phyloP scores from a whole-genome alignment of 768 basidiomycete species.

The Coprinellus micaceus region DNA sequence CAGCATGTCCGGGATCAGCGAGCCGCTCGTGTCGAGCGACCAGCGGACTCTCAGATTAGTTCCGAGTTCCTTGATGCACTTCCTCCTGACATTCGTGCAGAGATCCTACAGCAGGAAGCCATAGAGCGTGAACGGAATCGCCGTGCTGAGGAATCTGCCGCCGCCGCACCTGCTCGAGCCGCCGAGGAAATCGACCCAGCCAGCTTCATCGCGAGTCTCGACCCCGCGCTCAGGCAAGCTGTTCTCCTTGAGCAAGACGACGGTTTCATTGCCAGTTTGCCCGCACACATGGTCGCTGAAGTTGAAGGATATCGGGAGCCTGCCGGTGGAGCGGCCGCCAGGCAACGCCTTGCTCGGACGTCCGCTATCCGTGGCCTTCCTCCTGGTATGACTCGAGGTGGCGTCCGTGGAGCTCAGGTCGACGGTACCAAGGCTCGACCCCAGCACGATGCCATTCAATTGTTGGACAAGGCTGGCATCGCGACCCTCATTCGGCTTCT shows the following conservation, averaged over 20 bases:
- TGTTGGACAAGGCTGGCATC: constrained; percentile 87
- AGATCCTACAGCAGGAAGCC: constrained; percentile 94
- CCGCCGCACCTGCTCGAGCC: constrained; percentile 46
- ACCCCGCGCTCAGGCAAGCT: constrained; percentile 85
- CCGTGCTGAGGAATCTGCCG: constrained; percentile 34
- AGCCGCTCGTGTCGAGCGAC: constrained; percentile 69
- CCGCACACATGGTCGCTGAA: constrained; percentile 84
- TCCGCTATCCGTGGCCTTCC: constrained; percentile 13
- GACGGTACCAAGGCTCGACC: constrained; percentile 25
- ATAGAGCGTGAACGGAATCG: constrained; percentile 71
- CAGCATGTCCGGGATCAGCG: constrained; percentile 94
- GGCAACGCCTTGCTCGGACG: constrained; percentile 28
- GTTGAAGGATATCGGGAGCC: constrained; percentile 65
- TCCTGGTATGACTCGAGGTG: constrained; percentile 17
- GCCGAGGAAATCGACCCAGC: constrained; percentile 83
- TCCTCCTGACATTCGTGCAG: constrained; percentile 93
- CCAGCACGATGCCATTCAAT: constrained; percentile 82
- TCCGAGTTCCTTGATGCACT: constrained; percentile 94
- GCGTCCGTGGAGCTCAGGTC: neutral
- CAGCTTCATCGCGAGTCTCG: constrained; percentile 88
- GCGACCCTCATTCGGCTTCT: constrained; percentile 87
- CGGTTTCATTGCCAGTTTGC: constrained; percentile 74
- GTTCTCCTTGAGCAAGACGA: constrained; percentile 89
- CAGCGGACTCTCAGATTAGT: constrained; percentile 85
- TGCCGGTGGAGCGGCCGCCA: constrained; percentile 22